These are phyloP conservation scores for Ramaria sp. DNA, from an alignment of 768 basidiomycete genomes.

Conservation along the genomic window DNA sequence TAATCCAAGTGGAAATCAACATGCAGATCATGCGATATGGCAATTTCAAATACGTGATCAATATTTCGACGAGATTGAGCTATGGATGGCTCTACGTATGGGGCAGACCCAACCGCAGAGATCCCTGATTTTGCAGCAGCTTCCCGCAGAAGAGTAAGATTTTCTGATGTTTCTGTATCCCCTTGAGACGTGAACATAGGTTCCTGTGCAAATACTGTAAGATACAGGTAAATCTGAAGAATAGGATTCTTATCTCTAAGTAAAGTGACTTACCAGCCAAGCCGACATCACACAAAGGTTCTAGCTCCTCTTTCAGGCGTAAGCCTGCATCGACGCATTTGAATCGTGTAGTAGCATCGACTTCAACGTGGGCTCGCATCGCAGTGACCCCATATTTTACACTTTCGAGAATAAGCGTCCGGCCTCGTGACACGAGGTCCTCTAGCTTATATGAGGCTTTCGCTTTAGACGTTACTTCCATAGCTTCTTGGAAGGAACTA, in stretches of 20 bases:
- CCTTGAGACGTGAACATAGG: conserved; percentile 32
- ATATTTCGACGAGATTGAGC: conserved; percentile 43
- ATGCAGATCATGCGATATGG: conserved; percentile 27
- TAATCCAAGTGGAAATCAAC: conserved; percentile 63
- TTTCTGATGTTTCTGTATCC: conserved; percentile 28
- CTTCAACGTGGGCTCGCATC: conserved; percentile 61
- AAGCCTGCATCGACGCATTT: conserved; percentile 44
- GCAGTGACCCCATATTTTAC: conserved; percentile 50
- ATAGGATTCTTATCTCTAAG: neutral
- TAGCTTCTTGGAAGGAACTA: conserved; percentile 47
- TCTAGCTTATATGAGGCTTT: conserved; percentile 38
- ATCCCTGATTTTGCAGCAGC: conserved; percentile 31
- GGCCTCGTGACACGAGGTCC: conserved; percentile 42
- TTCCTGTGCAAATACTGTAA: conserved; percentile 51
- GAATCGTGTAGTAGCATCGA: conserved; percentile 42
- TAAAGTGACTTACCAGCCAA: conserved; percentile 33
- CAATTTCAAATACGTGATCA: conserved; percentile 37
- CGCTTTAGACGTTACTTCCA: conserved; percentile 37
- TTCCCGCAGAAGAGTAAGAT: conserved; percentile 32
- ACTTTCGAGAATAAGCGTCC: conserved; percentile 43
- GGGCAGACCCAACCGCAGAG: conserved; percentile 50
- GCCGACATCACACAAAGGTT: conserved; percentile 41
- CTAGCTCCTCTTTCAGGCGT: conserved; percentile 34
- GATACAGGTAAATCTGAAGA: neutral
- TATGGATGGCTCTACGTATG: conserved; percentile 46